Base-by-base conservation (phyloP, 768 basidiomycete species). In the Phanerodontia chrysosporium region DNA sequence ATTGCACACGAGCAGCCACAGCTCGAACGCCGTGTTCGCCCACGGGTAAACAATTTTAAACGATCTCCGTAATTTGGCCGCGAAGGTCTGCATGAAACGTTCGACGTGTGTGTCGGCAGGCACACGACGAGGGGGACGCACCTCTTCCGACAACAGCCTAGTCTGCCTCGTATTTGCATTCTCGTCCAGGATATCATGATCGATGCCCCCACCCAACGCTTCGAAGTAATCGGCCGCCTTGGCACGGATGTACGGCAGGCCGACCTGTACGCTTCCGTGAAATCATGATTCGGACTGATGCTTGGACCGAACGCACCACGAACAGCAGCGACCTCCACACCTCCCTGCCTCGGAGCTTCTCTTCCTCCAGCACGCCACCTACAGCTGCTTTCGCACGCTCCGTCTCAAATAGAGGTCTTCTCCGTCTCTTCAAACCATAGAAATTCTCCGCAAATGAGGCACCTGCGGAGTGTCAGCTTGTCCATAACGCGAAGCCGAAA, bases 381-480 rank as follows among this genome's bases (percentile, higher is more conserved):
- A 89, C 85, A 42, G 89, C 90, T 27, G 82, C 81, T 45, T 76
- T 74, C 1, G 86, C 82, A 57, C 90, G 80, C 44, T 88, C 83
- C 1, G 83, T 84, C 61, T 87, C 81, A 62, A 92, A 84, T 65
- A 83, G 81, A 3, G 90, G 88, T 58, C 80, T 78, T 36, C 90
- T 76, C 58, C 92, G 78, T 45, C 95, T 76, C 69, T 94, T 94
- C 49, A 99, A 74, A 0, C 92, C 92, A 72, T 98, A 98, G 70
- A 99, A 98, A 66, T 96, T 90, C 72, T 98, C 96, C 4, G 96
- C 81, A 67, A 98, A 95, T 1, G 93, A 94, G 22, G 95, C 92
- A 72, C 88, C 96, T 97, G 66, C n/a, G 22, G 1, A 8, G 21
- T 10, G 42, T 58, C n/a, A 51, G 46, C 18, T 32, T 9, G 16